These are phyloP conservation scores for Cicer pinnatifidum DNA, from an alignment of 306 rosid genomes.

Conservation along the genomic window DNA sequence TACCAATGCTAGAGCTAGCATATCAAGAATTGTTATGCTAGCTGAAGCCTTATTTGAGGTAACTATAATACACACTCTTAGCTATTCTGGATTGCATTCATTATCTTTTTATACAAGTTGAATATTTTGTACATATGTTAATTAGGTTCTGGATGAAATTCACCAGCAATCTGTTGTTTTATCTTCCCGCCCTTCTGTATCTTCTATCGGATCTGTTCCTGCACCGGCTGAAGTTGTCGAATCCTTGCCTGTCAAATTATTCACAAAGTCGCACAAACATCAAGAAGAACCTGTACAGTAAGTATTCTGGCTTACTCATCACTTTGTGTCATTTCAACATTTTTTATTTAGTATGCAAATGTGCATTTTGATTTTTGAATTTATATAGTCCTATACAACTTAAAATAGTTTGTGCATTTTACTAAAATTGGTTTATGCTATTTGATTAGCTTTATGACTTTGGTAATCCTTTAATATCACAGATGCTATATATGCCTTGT, in stretches of 20 bases:
- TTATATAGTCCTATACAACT: background rate
- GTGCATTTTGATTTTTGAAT: background rate
- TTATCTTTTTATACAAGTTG: constrained; percentile 56
- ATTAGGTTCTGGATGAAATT: constrained; percentile 99
- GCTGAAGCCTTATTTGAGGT: constrained; percentile 99
- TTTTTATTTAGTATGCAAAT: constrained; percentile 1
- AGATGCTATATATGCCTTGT: constrained; percentile 99
- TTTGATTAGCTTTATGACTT: background rate
- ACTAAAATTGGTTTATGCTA: constrained; percentile 2
- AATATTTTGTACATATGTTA: constrained; percentile 61
- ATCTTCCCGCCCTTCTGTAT: constrained; percentile 90
- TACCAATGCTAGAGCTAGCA: constrained; percentile 90
- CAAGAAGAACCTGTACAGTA: constrained; percentile 96
- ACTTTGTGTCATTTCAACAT: background rate
- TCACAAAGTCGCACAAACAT: constrained; percentile 71
- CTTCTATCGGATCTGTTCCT: constrained; percentile 96
- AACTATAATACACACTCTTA: constrained; percentile 39
- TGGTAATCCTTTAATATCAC: constrained; percentile 40
- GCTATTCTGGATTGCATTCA: constrained; percentile 39
- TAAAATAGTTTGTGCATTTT: constrained; percentile 19
- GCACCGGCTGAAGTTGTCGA: constrained; percentile 95
- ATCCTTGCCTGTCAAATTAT: constrained; percentile 87
- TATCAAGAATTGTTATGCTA: constrained; percentile 96
- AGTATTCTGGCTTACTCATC: constrained; percentile 46
- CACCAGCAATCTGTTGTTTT: constrained; percentile 99